Evolutionary conservation across 768 basidiomycete species (phyloP).

Genomic region (Lyophyllum semitale): DNA sequence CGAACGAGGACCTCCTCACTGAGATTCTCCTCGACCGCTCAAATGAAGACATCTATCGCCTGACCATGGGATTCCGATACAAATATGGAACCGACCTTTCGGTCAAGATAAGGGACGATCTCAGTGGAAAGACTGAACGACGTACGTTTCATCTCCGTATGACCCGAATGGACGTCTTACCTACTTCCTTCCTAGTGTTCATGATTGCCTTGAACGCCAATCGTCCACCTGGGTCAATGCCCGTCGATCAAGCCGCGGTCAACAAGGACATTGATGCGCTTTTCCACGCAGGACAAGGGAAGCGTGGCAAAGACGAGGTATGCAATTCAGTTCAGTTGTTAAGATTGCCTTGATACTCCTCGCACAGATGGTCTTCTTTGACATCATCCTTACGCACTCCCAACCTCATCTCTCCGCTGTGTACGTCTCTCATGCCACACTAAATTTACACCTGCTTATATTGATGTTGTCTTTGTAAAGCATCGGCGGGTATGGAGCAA

Average conservation of each 20-base stretch:
- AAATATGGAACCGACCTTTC: conserved; percentile 31
- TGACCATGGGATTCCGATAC: conserved; percentile 32
- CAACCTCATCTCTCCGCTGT: conserved; percentile 44
- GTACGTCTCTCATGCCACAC: conserved; percentile 24
- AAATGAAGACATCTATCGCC: conserved; percentile 31
- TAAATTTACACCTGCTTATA: background rate
- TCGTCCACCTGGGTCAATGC: conserved; percentile 36
- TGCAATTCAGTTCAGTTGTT: background rate
- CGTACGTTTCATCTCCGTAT: conserved; percentile 23
- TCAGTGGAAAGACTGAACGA: conserved; percentile 31
- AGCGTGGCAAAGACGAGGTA: conserved; percentile 43
- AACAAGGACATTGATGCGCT: conserved; percentile 44
- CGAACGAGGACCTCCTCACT: conserved; percentile 35
- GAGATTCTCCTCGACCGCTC: conserved; percentile 43
- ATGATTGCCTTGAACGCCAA: conserved; percentile 46
- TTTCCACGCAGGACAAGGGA: conserved; percentile 39
- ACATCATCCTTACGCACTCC: conserved; percentile 49
- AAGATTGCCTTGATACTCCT: background rate
- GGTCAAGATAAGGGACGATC: conserved; percentile 30
- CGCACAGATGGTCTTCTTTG: conserved; percentile 37
- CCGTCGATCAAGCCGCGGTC: conserved; percentile 39
- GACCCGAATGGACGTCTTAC: background rate
- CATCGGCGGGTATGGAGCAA: conserved; percentile 27
- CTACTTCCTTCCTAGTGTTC: conserved; percentile 36
- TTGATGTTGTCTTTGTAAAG: conserved; percentile 15